Base-by-base conservation (phyloP, 441 rosid species). In the Erysimum pusillum region DNA sequence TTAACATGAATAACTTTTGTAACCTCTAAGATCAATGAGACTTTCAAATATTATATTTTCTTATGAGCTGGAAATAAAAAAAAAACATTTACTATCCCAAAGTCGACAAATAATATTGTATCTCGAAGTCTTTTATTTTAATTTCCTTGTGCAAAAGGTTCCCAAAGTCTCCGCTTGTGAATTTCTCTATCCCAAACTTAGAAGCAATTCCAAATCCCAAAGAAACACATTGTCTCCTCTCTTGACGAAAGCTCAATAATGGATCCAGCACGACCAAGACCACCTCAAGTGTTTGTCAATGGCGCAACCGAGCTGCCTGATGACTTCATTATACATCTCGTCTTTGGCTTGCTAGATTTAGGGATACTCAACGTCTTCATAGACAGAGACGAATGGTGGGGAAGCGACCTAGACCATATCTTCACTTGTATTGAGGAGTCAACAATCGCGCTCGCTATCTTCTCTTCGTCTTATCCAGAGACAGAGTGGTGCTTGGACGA, bases 401-500 rank as follows among this genome's bases (percentile, higher is more conserved):
- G 36, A 34, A 34, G 36, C 4, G 8, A 34, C 36, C 36, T 34
- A 34, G 7, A 34, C 36, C 36, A 34, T 34, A 34, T 34, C 6
- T 34, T 34, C 36, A 34, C 36, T 34, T 34, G 36, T 34, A 34
- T 34, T 5, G 36, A 39, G 38, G 65, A 74, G 38, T 74, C 71
- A 8, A 53, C 64, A 1, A 44, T 74, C 9, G 71, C 77, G 2
- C 57, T 74, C 4, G 64, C 8, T 64, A 44, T 74, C 65, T 74
- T 74, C 71, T 74, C 77, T 10, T 1, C 46, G 6, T 7, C 15
- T 7, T 64, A 64, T 49, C 61, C 65, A 44, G 65, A 64, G 58
- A 17, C 58, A 44, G 71, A 64, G 6, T 54, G 71, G 71, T 64
- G 71, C 64, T 54, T 74, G 65, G 64, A 74, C 57, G 71, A 64